Percentiles rank a stretch among this genome's conserved stretches.
These are phyloP conservation scores for Gentiana straminea DNA, from an alignment of 257 asterid species.

Conservation along the genomic window DNA sequence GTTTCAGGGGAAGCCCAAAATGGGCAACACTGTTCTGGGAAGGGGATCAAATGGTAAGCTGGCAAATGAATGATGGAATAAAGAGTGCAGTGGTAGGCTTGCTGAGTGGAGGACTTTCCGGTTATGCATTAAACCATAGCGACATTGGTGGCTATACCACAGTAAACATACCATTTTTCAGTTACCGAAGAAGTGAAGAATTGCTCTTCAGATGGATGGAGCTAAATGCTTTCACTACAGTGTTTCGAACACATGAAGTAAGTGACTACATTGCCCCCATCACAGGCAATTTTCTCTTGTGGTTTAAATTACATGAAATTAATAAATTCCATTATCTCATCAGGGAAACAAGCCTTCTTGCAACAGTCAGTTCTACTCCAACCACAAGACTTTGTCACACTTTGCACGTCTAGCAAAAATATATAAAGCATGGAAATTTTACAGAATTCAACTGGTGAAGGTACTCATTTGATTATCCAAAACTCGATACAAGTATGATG, in stretches of 20 bases:
- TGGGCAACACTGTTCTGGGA: slow-evolving; percentile 93
- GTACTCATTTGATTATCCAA: slow-evolving; percentile 16
- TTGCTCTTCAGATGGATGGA: slow-evolving; percentile 94
- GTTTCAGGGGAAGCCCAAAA: slow-evolving; percentile 69
- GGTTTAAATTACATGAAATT: not conserved
- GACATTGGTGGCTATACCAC: slow-evolving; percentile 95
- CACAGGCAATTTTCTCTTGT: not conserved
- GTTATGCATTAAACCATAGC: slow-evolving; percentile 86
- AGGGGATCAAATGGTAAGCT: slow-evolving; percentile 99
- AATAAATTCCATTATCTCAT: not conserved
- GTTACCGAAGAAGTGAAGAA: slow-evolving; percentile 76
- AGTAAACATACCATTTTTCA: slow-evolving; percentile 57
- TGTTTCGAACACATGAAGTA: slow-evolving; percentile 92
- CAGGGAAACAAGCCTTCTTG: slow-evolving; percentile 88
- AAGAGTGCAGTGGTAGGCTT: slow-evolving; percentile 88
- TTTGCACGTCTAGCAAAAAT: slow-evolving; percentile 75
- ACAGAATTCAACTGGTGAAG: slow-evolving; percentile 79
- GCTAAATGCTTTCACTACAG: slow-evolving; percentile 75
- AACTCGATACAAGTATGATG: not conserved
- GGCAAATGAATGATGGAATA: slow-evolving; percentile 96
- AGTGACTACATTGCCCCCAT: slow-evolving; percentile 11
- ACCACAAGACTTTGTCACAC: slow-evolving; percentile 56
- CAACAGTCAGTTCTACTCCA: slow-evolving; percentile 85
- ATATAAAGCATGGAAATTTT: slow-evolving; percentile 87
- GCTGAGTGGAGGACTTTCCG: slow-evolving; percentile 80